These are phyloP conservation scores for Litsea cubeba DNA, from an alignment of 164 flowering plant genomes.

Conservation along the genomic window DNA sequence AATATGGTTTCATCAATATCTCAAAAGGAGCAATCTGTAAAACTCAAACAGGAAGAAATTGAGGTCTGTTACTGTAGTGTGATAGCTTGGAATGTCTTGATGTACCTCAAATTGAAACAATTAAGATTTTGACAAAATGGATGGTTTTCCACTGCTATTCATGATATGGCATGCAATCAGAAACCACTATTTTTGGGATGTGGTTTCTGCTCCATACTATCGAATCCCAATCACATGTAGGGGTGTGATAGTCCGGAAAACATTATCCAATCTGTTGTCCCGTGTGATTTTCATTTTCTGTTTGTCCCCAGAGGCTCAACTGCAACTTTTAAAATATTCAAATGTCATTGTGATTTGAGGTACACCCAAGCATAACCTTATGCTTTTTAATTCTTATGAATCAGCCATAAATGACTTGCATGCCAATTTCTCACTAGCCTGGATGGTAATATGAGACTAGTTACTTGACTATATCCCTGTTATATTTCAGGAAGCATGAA, in stretches of 20 bases:
- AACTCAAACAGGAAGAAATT: constrained; percentile 50
- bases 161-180: too few species aligned
- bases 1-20: constrained; percentile 60
- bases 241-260: too few species aligned
- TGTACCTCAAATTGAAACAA: neutral
- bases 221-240: too few species aligned
- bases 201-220: too few species aligned
- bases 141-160: neutral
- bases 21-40: constrained; percentile 53
- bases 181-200: too few species aligned
- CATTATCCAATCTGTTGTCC: too few species aligned
- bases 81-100: neutral
- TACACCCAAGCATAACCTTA: neutral
- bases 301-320: neutral
- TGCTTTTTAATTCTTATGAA: too few species aligned
- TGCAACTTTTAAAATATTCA: neutral
- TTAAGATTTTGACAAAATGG: neutral
- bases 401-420: too few species aligned
- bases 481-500: neutral
- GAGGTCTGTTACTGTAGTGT: constrained; percentile 38
- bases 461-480: neutral
- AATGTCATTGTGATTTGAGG: neutral
- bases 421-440: too few species aligned
- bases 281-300: neutral
- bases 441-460: neutral